Evolutionary conservation across 495 filamentous ascomycete species (phyloP), one percentile per base, ranked within the genome.

Genomic region (Rostrohypoxylon terebratum): DNA sequence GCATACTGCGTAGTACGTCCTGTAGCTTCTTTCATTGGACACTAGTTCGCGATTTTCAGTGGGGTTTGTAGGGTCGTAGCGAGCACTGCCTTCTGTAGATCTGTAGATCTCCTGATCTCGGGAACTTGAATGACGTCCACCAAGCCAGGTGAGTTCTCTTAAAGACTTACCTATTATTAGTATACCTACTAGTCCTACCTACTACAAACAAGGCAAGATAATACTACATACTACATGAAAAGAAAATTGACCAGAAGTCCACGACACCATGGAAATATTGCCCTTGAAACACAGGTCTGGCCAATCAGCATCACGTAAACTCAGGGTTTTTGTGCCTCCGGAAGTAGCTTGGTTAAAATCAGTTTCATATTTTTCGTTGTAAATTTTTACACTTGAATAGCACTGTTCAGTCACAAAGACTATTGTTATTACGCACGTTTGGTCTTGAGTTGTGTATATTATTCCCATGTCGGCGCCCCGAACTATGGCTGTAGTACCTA

Each of bases 301-400:
- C n/a, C n/a, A n/a, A n/a, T n/a, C n/a, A n/a, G n/a, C n/a, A n/a
- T n/a, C n/a, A n/a, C n/a, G n/a, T n/a, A n/a, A n/a, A n/a, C n/a
- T n/a, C n/a, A n/a, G n/a, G n/a, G n/a, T n/a, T n/a, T n/a, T n/a
- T n/a, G n/a, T n/a, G n/a, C n/a, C n/a, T n/a, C n/a, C n/a, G n/a
- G n/a, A n/a, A n/a, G n/a, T 79, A 77, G 79, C 81, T 84, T 75
- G 82, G 80, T 83, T 83, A 83, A 78, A 76, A 85, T 76, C 78
- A 78, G 82, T 77, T 80, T 65, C 82, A 72, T 58, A 76, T 79
- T 83, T 58, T 77, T 79, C 83, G 81, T 81, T 81, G 82, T 82
- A 83, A 42, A n/a, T 14, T 4, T 42, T 42, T 14, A 13, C 1
- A 3, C 38, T 45, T 45, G 16, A 45, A 7, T 20, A 9, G 42